A percentile compares a stretch with the other conserved stretches of the same genome.
These are phyloP conservation scores for Diplodia intermedia DNA, from an alignment of 2,329 filamentous ascomycete species.

Conservation along the genomic window DNA sequence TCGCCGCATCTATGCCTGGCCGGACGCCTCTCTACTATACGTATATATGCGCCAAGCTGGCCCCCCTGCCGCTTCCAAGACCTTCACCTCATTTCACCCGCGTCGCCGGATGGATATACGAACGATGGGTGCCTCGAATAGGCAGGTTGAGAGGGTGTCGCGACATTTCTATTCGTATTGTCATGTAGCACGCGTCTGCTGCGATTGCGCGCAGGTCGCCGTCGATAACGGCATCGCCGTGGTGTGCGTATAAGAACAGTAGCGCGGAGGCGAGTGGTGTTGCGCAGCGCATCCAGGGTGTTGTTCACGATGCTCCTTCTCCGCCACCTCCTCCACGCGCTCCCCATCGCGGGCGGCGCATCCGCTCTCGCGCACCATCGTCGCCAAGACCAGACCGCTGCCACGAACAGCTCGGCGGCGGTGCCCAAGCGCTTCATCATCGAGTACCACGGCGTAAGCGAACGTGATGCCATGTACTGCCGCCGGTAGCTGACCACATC, in stretches of 20 bases:
- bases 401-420: not conserved
- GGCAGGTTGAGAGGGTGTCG: conserved; percentile 5
- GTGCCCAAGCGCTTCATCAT: conserved; percentile 14
- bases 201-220: not conserved
- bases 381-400: not conserved
- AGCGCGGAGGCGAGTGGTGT: not conserved
- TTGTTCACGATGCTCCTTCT: not conserved
- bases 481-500: not conserved
- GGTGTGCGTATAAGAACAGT: not conserved
- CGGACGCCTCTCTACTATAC: not conserved
- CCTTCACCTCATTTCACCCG: conserved; percentile 17
- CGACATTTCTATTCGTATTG: not conserved
- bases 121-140: not conserved
- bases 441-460: not conserved
- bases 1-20: conserved; percentile 5
- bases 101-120: not conserved
- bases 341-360: conserved; percentile 6
- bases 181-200: not conserved
- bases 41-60: not conserved
- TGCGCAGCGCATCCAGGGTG: not conserved
- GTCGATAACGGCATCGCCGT: not conserved
- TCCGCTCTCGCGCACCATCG: not conserved
- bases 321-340: conserved; percentile 10
- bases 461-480: no score
- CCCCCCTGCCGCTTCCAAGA: not conserved